A percentile compares a stretch with the other conserved stretches of the same genome.
These are phyloP conservation scores for Scedosporium dehoogii DNA, from an alignment of 2,329 filamentous ascomycete genomes.

Conservation along the genomic window DNA sequence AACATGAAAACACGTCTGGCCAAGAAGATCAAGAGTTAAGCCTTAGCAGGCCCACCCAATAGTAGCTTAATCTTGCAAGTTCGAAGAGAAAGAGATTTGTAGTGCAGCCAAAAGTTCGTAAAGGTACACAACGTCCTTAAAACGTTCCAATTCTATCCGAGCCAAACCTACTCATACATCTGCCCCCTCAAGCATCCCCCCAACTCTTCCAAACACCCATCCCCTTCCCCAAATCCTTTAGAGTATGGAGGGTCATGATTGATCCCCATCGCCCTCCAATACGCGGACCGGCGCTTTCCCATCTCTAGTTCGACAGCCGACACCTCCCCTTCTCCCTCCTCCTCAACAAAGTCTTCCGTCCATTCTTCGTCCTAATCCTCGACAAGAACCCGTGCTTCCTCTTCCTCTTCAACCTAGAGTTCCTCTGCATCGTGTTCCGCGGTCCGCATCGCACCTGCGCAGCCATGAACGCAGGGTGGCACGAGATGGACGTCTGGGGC, in stretches of 20 bases:
- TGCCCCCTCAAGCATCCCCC: too few relatives aligned
- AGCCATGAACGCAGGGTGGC: constrained; percentile 41
- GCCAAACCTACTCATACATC: constrained; percentile 3
- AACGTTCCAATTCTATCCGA: not conserved
- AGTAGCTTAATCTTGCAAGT: too few relatives aligned
- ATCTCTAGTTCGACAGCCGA: constrained; percentile 24
- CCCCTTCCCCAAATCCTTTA: not conserved
- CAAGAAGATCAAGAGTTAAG: too few relatives aligned
- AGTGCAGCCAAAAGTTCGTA: not conserved
- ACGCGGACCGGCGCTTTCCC: not conserved
- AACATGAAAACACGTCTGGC: too few relatives aligned
- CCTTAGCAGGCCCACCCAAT: too few relatives aligned
- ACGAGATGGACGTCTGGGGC: constrained; percentile 33
- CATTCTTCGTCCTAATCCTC: constrained; percentile 38
- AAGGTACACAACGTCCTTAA: not conserved
- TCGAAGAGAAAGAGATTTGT: not conserved
- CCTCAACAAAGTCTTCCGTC: constrained; percentile 41
- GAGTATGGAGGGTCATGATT: too few relatives aligned
- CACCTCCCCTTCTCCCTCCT: constrained; percentile 43
- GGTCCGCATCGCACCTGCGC: constrained; percentile 48
- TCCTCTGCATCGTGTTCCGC: constrained; percentile 45
- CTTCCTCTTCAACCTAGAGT: constrained; percentile 48
- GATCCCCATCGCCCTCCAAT: too few relatives aligned
- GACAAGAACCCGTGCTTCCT: constrained; percentile 47
- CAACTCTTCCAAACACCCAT: too few relatives aligned